Conservation (phyloP, 345 rosid genomes). For the Acer campestre region DNA sequence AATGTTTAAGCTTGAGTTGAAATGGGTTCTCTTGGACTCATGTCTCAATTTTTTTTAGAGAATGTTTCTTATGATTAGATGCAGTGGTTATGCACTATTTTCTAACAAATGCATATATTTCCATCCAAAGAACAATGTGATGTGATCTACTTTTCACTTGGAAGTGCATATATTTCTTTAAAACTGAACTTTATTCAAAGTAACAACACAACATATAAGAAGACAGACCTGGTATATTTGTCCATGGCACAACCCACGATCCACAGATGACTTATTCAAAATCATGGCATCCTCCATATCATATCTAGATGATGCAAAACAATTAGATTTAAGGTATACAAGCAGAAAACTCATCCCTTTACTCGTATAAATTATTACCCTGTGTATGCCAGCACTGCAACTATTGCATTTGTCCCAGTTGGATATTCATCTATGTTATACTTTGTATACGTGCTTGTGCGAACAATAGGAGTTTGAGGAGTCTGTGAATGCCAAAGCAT, state of each 20-base stretch:
- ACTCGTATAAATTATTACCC: conserved; percentile 51
- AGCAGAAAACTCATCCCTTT: not conserved
- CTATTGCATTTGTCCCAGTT: conserved; percentile 96
- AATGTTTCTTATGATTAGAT: not conserved
- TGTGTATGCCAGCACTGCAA: conserved; percentile 94
- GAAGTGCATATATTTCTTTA: not conserved
- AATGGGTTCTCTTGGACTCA: too few species aligned
- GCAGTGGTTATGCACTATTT: not conserved
- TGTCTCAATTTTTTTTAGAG: too few species aligned
- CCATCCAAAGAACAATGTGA: not conserved
- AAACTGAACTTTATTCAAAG: conserved; percentile 3
- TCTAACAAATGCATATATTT: not conserved
- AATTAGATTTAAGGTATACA: not conserved
- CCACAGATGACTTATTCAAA: conserved; percentile 90
- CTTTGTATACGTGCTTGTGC: conserved; percentile 70
- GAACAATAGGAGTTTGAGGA: conserved; percentile 93
- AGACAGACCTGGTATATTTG: conserved; percentile 88
- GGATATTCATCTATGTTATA: conserved; percentile 84
- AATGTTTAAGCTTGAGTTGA: too few species aligned
- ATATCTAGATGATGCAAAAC: conserved; percentile 48
- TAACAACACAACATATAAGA: not conserved
- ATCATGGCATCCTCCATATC: conserved; percentile 99
- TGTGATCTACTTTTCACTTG: not conserved
- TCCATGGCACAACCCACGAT: conserved; percentile 96
- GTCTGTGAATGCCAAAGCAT: conserved; percentile 61